Conservation (phyloP, 176 grass and related monocot genomes). For the Alloteropsis semialata region DNA sequence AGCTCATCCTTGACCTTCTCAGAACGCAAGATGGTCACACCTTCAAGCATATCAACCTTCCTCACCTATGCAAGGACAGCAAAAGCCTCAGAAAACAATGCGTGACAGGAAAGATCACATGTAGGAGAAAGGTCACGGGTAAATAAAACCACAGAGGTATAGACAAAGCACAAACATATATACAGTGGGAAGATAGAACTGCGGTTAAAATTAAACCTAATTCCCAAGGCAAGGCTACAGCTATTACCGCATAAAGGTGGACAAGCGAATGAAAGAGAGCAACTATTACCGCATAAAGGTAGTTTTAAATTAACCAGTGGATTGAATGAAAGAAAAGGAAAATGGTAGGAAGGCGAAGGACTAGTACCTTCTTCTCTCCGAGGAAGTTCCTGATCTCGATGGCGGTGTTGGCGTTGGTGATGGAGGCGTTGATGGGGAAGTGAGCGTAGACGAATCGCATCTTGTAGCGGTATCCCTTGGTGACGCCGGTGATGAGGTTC, state of each 20-base stretch:
- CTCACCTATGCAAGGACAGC: slow-evolving; percentile 48
- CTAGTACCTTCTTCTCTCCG: slow-evolving; percentile 84
- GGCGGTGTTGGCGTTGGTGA: slow-evolving; percentile 51
- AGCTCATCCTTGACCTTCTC: slow-evolving; percentile 95
- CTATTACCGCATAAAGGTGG: too few relatives aligned
- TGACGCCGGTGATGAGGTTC: slow-evolving; percentile 81
- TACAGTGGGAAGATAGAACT: neutral
- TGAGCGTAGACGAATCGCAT: slow-evolving; percentile 92
- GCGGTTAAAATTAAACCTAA: neutral
- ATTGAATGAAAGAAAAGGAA: too few relatives aligned
- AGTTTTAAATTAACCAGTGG: neutral
- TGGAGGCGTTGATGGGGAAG: slow-evolving; percentile 94
- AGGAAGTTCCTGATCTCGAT: slow-evolving; percentile 98
- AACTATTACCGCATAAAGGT: too few relatives aligned
- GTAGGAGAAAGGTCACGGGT: neutral
- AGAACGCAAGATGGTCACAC: slow-evolving; percentile 66
- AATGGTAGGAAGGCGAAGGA: too few relatives aligned
- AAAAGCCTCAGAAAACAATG: neutral
- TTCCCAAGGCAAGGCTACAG: too few relatives aligned
- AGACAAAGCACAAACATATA: neutral
- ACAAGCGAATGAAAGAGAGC: too few relatives aligned
- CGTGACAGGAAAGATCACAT: neutral
- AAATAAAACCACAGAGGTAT: neutral
- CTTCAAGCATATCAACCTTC: slow-evolving; percentile 90
- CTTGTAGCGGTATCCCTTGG: slow-evolving; percentile 87